Evolutionary conservation across 1,139 yeast species (phyloP).

Genomic region (Blastobotrys proliferans): DNA sequence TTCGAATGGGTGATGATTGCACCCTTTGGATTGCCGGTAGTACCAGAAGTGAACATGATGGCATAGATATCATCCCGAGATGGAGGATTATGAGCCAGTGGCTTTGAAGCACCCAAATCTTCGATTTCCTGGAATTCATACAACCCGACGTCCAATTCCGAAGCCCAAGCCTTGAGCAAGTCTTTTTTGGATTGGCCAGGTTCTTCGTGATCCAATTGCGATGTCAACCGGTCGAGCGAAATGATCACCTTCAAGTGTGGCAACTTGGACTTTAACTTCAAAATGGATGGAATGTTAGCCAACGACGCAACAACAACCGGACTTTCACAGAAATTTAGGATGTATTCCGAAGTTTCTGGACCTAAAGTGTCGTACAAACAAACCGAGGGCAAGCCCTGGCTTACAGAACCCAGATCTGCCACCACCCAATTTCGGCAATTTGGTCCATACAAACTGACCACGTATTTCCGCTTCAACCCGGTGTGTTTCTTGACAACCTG

Average conservation of each 20-base stretch:
- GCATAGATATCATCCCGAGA: slow-evolving; percentile 53
- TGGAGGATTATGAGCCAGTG: slow-evolving; percentile 48
- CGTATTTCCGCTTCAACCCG: slow-evolving; percentile 38
- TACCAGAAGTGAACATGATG: slow-evolving; percentile 74
- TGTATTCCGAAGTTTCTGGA: slow-evolving; percentile 53
- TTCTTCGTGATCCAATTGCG: slow-evolving; percentile 46
- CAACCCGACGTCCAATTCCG: slow-evolving; percentile 36
- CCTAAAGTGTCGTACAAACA: slow-evolving; percentile 65
- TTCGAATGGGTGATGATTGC: slow-evolving; percentile 57
- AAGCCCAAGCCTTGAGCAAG: slow-evolving; percentile 35
- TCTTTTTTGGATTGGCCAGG: slow-evolving; percentile 38
- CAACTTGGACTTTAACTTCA: slow-evolving; percentile 38
- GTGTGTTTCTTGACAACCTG: slow-evolving; percentile 34
- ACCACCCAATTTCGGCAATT: slow-evolving; percentile 59
- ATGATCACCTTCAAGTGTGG: slow-evolving; percentile 45
- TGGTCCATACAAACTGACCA: slow-evolving; percentile 53
- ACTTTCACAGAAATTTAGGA: slow-evolving; percentile 51
- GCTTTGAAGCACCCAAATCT: slow-evolving; percentile 49
- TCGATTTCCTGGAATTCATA: slow-evolving; percentile 52
- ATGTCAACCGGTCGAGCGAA: slow-evolving; percentile 44
- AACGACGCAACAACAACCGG: slow-evolving; percentile 53
- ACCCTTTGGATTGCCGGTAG: slow-evolving; percentile 74
- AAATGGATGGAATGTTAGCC: slow-evolving; percentile 44
- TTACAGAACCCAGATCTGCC: slow-evolving; percentile 55
- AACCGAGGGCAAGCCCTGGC: slow-evolving; percentile 51